Base-by-base conservation (phyloP, 1,284 basidiomycete species). In the Leccinum solheimii region DNA sequence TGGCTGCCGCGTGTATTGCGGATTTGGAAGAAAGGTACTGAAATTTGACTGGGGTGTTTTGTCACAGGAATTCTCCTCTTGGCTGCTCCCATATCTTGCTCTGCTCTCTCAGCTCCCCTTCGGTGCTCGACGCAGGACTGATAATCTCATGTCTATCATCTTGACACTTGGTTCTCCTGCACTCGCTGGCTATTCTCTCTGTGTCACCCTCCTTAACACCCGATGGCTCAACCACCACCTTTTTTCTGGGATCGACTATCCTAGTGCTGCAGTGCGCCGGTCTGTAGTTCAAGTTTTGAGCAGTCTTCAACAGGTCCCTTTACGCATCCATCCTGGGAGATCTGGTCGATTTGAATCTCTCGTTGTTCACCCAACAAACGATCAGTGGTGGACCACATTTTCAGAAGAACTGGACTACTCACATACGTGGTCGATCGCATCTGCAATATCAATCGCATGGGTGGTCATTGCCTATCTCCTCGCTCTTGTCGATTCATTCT, bases 31-130 rank as follows among this genome's bases (percentile, higher is more conserved):
- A 5, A 30, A 32, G 30, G 0, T 62, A 66, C 1, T 14, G 10
- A 30, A 9, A 30, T 30, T 30, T 30, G 9, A 30, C 9, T 30
- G 30, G 30, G 30, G 30, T 0, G 52, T 63, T 5, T 81, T 82
- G 59, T 75, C 77, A 0, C 75, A 78, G 58, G 72, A 79, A 48
- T 79, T 77, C 63, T 70, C 76, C 10, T 68, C 76, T 0, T 81
- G 81, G 80, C 70, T 81, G 1, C 62, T 82, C 0, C 81, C 80
- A 16, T 81, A 78, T 69, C 75, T 81, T 10, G 77, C 80, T 1
- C 65, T 70, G 1, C 58, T 81, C 13, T 80, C 79, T 0, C 80
- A 81, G 52, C 71, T 81, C 4, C 80, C 80, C 1, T 81, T 79
- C 48, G 79, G 79, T 11, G 69, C 75, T 23, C 57, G 5, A 1